Percentiles rank a stretch among this genome's conserved stretches.
Evolutionary conservation across 1,139 yeast species (phyloP).

Genomic region (Sugiyamaella paludigena): DNA sequence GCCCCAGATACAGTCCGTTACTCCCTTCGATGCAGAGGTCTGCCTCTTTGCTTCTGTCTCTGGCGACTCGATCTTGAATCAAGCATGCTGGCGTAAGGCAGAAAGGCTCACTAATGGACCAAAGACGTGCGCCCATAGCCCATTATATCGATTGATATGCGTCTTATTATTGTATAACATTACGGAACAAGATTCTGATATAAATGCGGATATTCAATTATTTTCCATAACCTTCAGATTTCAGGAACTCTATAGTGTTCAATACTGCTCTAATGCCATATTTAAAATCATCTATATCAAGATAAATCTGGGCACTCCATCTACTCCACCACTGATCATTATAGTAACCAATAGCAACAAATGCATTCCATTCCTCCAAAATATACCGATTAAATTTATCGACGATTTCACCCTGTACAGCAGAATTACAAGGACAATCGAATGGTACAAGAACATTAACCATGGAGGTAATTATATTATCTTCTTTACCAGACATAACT

Average conservation of each 20-base stretch:
- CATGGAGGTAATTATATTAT: conserved; percentile 44
- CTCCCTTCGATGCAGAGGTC: too few species aligned
- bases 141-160: too few species aligned
- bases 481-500: conserved; percentile 36
- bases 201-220: too few species aligned
- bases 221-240: conserved; percentile 3
- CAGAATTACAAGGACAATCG: neutral
- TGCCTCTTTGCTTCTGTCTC: neutral
- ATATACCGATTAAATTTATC: conserved; percentile 24
- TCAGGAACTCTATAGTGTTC: conserved; percentile 21
- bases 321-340: conserved; percentile 48
- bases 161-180: too few species aligned
- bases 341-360: conserved; percentile 47
- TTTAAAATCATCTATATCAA: conserved; percentile 54
- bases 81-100: too few species aligned
- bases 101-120: too few species aligned
- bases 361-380: conserved; percentile 42
- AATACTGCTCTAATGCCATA: conserved; percentile 42
- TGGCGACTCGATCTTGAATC: too few species aligned
- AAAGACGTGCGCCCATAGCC: too few species aligned
- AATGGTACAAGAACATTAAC: conserved; percentile 48
- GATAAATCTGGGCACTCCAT: conserved; percentile 60
- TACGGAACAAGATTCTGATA: too few species aligned
- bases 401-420: conserved; percentile 17
- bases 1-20: too few species aligned